Conservation (phyloP, 495 filamentous ascomycete genomes). For the Lichenothelia convexa region DNA sequence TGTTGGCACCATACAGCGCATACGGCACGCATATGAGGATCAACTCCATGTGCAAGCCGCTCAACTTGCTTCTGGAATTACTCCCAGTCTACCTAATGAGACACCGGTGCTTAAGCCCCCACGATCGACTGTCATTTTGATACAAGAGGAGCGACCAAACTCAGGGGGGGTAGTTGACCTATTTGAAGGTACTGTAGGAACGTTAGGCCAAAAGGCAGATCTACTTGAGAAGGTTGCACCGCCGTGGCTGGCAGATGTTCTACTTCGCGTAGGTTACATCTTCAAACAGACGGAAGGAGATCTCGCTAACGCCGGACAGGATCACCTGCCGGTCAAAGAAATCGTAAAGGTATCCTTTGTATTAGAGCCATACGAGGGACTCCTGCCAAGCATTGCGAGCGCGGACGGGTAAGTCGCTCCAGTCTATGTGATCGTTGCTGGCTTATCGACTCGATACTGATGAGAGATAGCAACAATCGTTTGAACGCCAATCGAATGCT, state of each 20-base stretch:
- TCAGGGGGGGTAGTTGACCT: constrained; percentile 83
- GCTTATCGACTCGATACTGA: constrained; percentile 6
- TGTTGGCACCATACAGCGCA: constrained; percentile 56
- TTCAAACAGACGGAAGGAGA: constrained; percentile 10
- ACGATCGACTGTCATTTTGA: constrained; percentile 62
- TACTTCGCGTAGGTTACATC: constrained; percentile 40
- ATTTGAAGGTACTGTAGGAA: constrained; percentile 70
- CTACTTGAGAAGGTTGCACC: constrained; percentile 69
- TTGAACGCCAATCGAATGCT: constrained; percentile 96
- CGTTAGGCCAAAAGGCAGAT: constrained; percentile 59
- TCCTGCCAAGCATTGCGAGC: constrained; percentile 36
- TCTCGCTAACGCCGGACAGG: too few species aligned
- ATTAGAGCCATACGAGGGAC: constrained; percentile 64
- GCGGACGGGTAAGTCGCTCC: constrained; percentile 18
- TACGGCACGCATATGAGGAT: constrained; percentile 63
- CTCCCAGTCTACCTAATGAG: constrained; percentile 63
- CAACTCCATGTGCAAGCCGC: constrained; percentile 26
- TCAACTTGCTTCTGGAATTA: constrained; percentile 37
- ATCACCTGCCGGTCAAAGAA: constrained; percentile 74
- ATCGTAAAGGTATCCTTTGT: constrained; percentile 84
- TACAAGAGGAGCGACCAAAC: constrained; percentile 80
- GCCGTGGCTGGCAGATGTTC: constrained; percentile 80
- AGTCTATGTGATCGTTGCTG: constrained; percentile 5
- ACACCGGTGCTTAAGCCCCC: constrained; percentile 74
- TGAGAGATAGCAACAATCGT: constrained; percentile 47